These are phyloP conservation scores for Saccharum hybrid DNA, from an alignment of 202 grass and related monocot species.

Conservation along the genomic window DNA sequence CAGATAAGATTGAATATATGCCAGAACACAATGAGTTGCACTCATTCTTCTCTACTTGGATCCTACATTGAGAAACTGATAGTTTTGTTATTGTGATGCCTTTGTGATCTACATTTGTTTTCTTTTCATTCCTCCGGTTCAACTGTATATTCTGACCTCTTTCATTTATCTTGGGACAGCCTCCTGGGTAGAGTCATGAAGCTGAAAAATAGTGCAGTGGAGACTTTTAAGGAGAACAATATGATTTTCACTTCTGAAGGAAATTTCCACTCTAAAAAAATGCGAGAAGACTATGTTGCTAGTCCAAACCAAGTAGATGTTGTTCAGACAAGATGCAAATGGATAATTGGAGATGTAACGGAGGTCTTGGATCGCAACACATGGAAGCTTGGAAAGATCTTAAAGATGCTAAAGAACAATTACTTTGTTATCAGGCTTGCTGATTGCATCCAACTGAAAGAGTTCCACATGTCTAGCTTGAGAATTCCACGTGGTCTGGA, in stretches of 20 bases:
- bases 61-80: background rate
- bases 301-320: slow-evolving; percentile 38
- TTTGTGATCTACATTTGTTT: slow-evolving; percentile 16
- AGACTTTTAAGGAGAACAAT: slow-evolving; percentile 44
- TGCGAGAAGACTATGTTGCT: slow-evolving; percentile 27
- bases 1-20: background rate
- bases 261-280: slow-evolving; percentile 36
- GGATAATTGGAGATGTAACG: slow-evolving; percentile 67
- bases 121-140: background rate
- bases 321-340: slow-evolving; percentile 50
- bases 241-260: slow-evolving; percentile 27
- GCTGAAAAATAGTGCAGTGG: slow-evolving; percentile 23
- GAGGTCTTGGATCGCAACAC: slow-evolving; percentile 63
- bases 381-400: slow-evolving; percentile 75
- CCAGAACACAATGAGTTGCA: background rate
- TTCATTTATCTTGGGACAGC: background rate
- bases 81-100: background rate
- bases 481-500: slow-evolving; percentile 51
- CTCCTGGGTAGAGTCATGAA: slow-evolving; percentile 53
- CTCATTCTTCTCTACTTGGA: background rate
- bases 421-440: slow-evolving; percentile 64
- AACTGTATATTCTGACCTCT: slow-evolving; percentile 22
- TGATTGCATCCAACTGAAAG: slow-evolving; percentile 68
- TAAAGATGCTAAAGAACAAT: slow-evolving; percentile 56
- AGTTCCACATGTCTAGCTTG: slow-evolving; percentile 67